Conservation (phyloP, 1,139 yeast species). For the Hemisphaericaspora subhashii region DNA sequence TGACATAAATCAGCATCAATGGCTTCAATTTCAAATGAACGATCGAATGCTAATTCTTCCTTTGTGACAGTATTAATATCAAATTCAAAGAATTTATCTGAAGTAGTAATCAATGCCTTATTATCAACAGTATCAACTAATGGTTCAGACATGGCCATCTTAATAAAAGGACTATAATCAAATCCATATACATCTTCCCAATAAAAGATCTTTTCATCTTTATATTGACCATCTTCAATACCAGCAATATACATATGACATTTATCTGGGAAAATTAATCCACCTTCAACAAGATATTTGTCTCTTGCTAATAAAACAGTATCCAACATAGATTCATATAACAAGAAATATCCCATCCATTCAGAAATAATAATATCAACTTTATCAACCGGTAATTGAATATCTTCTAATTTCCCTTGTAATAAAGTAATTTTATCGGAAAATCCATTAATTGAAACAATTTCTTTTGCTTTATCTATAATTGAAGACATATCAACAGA, state of each 20-base stretch:
- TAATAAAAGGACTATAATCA: conserved; percentile 74
- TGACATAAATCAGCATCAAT: conserved; percentile 80
- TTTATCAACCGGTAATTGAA: conserved; percentile 68
- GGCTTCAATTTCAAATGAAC: conserved; percentile 67
- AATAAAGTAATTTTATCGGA: conserved; percentile 83
- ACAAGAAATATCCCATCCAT: conserved; percentile 98
- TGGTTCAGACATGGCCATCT: conserved; percentile 88
- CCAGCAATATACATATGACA: conserved; percentile 90
- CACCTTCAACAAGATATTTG: conserved; percentile 80
- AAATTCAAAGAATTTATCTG: conserved; percentile 70
- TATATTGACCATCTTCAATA: conserved; percentile 92
- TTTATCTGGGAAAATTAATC: conserved; percentile 93
- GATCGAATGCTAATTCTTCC: conserved; percentile 76
- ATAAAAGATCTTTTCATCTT: conserved; percentile 86
- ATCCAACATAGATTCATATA: conserved; percentile 97
- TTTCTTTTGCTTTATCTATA: conserved; percentile 89
- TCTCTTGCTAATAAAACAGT: conserved; percentile 95
- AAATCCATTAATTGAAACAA: conserved; percentile 81
- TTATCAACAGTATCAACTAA: conserved; percentile 90
- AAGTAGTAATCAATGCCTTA: conserved; percentile 70
- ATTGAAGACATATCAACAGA: conserved; percentile 98
- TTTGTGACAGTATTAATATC: conserved; percentile 87
- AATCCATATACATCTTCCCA: conserved; percentile 99
- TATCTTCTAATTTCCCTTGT: conserved; percentile 95
- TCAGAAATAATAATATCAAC: conserved; percentile 96